phyloP scores from a whole-genome alignment of 768 basidiomycete genomes.

The Pluteus cervinus region DNA sequence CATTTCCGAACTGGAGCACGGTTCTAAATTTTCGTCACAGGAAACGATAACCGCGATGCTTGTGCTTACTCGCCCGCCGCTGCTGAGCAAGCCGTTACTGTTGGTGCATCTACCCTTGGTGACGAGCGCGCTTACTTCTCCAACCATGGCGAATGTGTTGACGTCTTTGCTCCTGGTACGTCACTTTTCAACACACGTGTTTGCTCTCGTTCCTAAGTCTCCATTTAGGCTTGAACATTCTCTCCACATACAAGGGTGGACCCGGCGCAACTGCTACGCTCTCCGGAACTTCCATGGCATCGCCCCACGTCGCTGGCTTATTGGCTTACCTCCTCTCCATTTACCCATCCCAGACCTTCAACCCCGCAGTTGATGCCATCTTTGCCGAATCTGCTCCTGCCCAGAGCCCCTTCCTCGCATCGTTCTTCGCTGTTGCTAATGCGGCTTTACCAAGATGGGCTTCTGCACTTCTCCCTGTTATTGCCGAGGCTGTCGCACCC shows the following conservation, averaged over 20 bases:
- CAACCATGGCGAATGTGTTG: constrained; percentile 87
- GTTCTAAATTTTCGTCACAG: too few species aligned
- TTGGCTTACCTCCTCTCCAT: constrained; percentile 90
- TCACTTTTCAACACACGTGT: constrained; percentile 3
- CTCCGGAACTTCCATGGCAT: constrained; percentile 93
- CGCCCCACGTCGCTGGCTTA: constrained; percentile 86
- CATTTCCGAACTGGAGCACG: not conserved
- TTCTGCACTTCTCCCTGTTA: constrained; percentile 48
- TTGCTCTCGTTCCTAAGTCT: not conserved
- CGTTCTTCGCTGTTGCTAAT: constrained; percentile 50
- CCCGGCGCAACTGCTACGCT: constrained; percentile 61
- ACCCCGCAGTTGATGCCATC: constrained; percentile 40
- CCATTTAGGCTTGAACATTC: constrained; percentile 84
- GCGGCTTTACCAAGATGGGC: constrained; percentile 55
- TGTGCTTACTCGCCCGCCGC: constrained; percentile 92
- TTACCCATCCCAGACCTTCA: constrained; percentile 63
- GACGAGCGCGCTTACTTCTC: constrained; percentile 90
- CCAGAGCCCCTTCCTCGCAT: constrained; percentile 25
- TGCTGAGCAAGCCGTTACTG: constrained; percentile 86
- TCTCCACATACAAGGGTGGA: constrained; percentile 78
- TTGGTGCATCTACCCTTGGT: constrained; percentile 81
- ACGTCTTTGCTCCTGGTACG: constrained; percentile 83
- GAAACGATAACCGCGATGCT: constrained; percentile 82
- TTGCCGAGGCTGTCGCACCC: constrained; percentile 36
- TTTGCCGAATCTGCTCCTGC: constrained; percentile 27